Conservation (phyloP, 2,329 filamentous ascomycete species). For the Colletotrichum limetticola region DNA sequence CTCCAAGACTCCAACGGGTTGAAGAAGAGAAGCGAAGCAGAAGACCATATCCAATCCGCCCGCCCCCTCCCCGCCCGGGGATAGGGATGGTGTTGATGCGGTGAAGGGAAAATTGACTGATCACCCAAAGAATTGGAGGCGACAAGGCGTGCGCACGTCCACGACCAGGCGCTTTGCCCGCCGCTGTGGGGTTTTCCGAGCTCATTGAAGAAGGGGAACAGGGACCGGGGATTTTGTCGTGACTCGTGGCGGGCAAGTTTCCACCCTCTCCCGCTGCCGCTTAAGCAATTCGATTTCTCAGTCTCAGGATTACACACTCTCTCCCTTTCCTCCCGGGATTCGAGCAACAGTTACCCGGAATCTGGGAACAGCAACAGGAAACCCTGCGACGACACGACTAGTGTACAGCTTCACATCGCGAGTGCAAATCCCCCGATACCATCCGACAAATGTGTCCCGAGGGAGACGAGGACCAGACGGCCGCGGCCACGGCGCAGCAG, state of each 20-base stretch:
- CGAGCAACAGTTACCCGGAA: neutral
- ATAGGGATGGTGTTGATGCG: conserved; percentile 7
- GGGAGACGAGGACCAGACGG: neutral
- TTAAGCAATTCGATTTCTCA: neutral
- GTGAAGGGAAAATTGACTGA: conserved; percentile 10
- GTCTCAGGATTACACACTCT: neutral
- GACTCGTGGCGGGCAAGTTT: conserved; percentile 12
- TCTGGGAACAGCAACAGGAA: neutral
- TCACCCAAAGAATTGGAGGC: neutral
- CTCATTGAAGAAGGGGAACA: neutral
- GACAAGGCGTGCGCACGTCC: neutral
- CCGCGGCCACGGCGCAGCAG: neutral
- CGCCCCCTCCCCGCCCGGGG: neutral
- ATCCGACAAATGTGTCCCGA: conserved; percentile 15
- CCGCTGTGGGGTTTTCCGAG: conserved; percentile 17
- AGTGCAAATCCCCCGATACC: neutral
- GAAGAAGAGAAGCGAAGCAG: neutral
- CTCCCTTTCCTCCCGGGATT: neutral
- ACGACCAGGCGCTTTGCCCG: conserved; percentile 19
- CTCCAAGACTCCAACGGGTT: neutral
- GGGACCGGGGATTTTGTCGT: conserved; percentile 19
- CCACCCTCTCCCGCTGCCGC: neutral
- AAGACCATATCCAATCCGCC: neutral
- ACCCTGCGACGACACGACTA: neutral
- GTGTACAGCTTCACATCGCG: neutral